Evolutionary conservation across 2,329 filamentous ascomycete species (phyloP).

Genomic region (Cryoendolithus antarcticus): DNA sequence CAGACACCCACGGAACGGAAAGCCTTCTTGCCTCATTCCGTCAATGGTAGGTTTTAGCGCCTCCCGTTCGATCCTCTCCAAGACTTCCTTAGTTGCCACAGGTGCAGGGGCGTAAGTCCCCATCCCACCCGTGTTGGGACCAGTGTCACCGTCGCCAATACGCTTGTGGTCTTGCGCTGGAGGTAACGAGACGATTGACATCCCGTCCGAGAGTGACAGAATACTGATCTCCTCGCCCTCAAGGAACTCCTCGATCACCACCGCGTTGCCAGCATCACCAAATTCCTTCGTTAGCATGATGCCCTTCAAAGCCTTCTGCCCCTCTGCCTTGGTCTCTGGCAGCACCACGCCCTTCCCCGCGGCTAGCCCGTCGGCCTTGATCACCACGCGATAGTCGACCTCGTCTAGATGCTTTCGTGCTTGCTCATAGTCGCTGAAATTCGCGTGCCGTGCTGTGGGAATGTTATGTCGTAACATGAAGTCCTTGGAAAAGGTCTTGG

Average conservation of each 20-base stretch:
- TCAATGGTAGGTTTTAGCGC: conserved; percentile 83
- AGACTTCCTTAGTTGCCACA: conserved; percentile 43
- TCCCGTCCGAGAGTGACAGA: conserved; percentile 81
- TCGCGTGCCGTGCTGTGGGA: conserved; percentile 81
- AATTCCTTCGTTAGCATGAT: conserved; percentile 89
- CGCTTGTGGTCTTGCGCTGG: conserved; percentile 96
- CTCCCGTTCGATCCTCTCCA: conserved; percentile 64
- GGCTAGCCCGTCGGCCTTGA: conserved; percentile 86
- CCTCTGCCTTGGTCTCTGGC: conserved; percentile 69
- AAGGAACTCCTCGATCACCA: conserved; percentile 91
- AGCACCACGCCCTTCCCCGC: conserved; percentile 95
- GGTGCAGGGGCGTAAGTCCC: conserved; percentile 78
- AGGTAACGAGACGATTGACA: conserved; percentile 69
- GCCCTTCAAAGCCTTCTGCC: conserved; percentile 64
- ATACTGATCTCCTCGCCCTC: conserved; percentile 87
- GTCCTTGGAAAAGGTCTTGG: conserved; percentile 94
- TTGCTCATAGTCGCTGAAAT: conserved; percentile 44
- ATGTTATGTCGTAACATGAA: conserved; percentile 90
- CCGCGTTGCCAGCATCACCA: conserved; percentile 75
- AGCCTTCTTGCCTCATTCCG: conserved; percentile 67
- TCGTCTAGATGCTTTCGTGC: conserved; percentile 55
- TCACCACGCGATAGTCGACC: conserved; percentile 64
- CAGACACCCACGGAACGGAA: conserved; percentile 60
- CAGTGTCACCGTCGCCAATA: conserved; percentile 77
- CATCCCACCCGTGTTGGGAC: conserved; percentile 95